Conservation (phyloP, 768 basidiomycete genomes). For the Amanita molliuscula region DNA sequence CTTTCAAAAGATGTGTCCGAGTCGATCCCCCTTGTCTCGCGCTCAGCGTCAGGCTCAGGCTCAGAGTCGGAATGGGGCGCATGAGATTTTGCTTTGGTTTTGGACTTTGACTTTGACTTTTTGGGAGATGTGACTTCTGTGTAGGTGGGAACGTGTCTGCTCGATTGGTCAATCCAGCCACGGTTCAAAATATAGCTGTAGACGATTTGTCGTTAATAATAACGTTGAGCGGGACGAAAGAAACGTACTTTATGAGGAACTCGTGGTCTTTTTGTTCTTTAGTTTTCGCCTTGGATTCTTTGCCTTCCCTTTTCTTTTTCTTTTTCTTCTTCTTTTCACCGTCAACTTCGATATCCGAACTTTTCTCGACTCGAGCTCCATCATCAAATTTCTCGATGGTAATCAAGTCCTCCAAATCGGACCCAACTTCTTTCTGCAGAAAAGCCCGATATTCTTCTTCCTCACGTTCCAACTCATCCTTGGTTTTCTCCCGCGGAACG, state of each 20-base stretch:
- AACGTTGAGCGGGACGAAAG: background rate
- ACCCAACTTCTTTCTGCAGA: conserved; percentile 73
- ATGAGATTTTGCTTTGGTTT: conserved; percentile 18
- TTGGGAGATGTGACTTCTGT: conserved; percentile 55
- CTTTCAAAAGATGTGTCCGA: conserved; percentile 62
- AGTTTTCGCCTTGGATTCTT: conserved; percentile 20
- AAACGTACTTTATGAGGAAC: conserved; percentile 72
- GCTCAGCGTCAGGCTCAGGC: conserved; percentile 17
- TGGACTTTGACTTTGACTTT: conserved; percentile 13
- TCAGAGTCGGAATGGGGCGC: conserved; percentile 10
- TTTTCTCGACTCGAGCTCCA: background rate
- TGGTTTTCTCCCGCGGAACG: conserved; percentile 63
- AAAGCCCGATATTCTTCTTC: conserved; percentile 82
- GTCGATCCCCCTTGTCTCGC: conserved; percentile 32
- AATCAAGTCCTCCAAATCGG: conserved; percentile 60
- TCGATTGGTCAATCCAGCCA: conserved; percentile 86
- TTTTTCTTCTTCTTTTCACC: conserved; percentile 20
- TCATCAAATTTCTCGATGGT: conserved; percentile 26
- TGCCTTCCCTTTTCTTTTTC: conserved; percentile 31
- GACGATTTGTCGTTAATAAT: background rate
- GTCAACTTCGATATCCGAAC: conserved; percentile 14
- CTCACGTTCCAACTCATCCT: conserved; percentile 66
- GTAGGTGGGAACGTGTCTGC: conserved; percentile 74
- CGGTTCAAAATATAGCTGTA: conserved; percentile 91
- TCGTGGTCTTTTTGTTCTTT: conserved; percentile 71